Base-by-base conservation (phyloP, 1,284 basidiomycete species). In the Coniophora puteana region DNA sequence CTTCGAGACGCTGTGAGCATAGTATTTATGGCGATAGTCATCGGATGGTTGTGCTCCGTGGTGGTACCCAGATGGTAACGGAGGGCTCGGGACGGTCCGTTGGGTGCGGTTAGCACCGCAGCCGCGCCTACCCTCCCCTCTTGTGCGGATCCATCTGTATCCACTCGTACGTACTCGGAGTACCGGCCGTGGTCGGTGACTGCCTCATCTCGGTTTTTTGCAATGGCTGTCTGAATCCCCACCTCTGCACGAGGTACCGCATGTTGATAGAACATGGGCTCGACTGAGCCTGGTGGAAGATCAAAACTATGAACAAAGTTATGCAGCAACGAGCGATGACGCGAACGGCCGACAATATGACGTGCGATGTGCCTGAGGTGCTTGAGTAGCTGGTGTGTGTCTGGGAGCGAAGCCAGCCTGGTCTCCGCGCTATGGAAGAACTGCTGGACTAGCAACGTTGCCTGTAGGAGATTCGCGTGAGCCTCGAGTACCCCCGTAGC, bases 381-480 rank as follows among this genome's bases (percentile, higher is more conserved):
- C 2, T 11, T 26, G 13, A 38, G 11, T 0, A 53, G 27, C 0
- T 46, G 50, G 40, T 54, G 51, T 1, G 17, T 10, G 3, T 18
- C 5, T 2, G 38, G 48, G 26, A 51, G 34, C 0, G 41, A 44
- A 8, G 40, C 36, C 3, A 53, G 28, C 8, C 45, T 27, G 7
- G 49, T 30, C 1, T 40, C 27, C 7, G 35, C 31, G 3, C 16
- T 12, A 23, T 41, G 33, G 14, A 42, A 46, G 57, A 39, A 26
- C 32, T 43, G 29, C 8, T 49, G 34, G 8, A 55, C 29, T 11
- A 38, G 36, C 3, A 54, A 18, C 12, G 41, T 26, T 3, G 49
- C 40, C 1, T 58, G 55, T 11, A 45, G 45, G 5, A 57, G 28
- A 27, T 47, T 21, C 1, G 52, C 46, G 31, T 59, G 57, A 4